Evolutionary conservation across 1,284 basidiomycete genomes (phyloP).

Genomic region (Ceratobasidium sp.): DNA sequence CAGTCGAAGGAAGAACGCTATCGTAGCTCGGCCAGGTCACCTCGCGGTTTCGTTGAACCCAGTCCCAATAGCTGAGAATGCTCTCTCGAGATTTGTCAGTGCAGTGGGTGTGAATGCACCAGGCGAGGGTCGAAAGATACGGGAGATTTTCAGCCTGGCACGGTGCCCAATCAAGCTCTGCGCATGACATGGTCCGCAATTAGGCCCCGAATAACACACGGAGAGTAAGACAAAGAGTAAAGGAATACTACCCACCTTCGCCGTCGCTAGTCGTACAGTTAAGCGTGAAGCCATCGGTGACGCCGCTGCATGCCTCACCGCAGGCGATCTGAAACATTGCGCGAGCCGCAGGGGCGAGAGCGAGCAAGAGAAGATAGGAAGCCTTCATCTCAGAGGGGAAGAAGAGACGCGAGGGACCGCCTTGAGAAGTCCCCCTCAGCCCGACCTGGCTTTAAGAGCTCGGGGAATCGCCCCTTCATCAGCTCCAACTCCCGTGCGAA

Average conservation of each 20-base stretch:
- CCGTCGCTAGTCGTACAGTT: neutral
- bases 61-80: conserved; percentile 34
- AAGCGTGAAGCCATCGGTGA: conserved; percentile 14
- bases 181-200: too few species aligned
- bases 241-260: too few species aligned
- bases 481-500: too few species aligned
- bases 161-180: neutral
- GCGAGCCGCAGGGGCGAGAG: neutral
- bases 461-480: too few species aligned
- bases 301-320: conserved; percentile 40
- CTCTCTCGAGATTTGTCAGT: conserved; percentile 11
- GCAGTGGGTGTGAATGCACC: conserved; percentile 33
- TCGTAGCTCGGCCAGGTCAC: conserved; percentile 25
- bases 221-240: neutral
- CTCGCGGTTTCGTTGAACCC: conserved; percentile 26
- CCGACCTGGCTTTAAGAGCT: too few species aligned
- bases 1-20: conserved; percentile 18
- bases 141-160: conserved; percentile 19
- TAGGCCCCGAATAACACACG: too few species aligned
- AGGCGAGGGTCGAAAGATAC: conserved; percentile 31
- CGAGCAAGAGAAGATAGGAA: neutral
- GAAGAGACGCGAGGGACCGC: neutral
- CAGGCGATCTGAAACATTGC: conserved; percentile 40
- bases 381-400: neutral
- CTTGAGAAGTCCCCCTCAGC: too few species aligned